A percentile compares a stretch with the other conserved stretches of the same genome.
Conservation (phyloP, 192 early-diverging fungal genomes). For the Spizellomyces punctatus region DNA sequence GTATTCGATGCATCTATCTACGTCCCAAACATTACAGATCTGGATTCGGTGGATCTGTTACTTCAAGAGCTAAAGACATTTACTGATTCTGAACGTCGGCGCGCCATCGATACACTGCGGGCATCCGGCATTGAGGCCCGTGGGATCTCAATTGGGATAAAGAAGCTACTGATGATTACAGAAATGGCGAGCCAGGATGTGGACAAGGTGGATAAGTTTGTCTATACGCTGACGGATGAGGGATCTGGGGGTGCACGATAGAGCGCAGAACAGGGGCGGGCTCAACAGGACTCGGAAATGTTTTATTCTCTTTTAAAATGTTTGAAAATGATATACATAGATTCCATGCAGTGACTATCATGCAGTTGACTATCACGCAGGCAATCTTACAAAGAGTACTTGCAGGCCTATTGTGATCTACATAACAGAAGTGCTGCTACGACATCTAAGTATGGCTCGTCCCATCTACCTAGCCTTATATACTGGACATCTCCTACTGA, state of each 20-base stretch:
- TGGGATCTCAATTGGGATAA: slow-evolving; percentile 79
- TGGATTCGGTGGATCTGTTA: slow-evolving; percentile 76
- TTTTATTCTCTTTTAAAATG: too few relatives aligned
- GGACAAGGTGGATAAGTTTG: slow-evolving; percentile 79
- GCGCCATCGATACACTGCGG: slow-evolving; percentile 56
- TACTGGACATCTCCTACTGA: too few relatives aligned
- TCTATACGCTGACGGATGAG: slow-evolving; percentile 35
- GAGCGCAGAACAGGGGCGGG: too few relatives aligned
- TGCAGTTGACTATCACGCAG: too few relatives aligned
- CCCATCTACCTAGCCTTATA: too few relatives aligned
- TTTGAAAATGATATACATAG: too few relatives aligned
- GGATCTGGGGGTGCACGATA: slow-evolving; percentile 5
- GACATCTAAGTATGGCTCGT: too few relatives aligned
- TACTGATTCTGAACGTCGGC: slow-evolving; percentile 61
- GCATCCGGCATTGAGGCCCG: slow-evolving; percentile 52
- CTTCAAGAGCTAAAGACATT: slow-evolving; percentile 71
- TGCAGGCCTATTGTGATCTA: too few relatives aligned
- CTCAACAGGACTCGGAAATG: too few relatives aligned
- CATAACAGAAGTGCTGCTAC: too few relatives aligned
- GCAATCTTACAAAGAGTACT: too few relatives aligned
- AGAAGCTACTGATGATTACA: slow-evolving; percentile 86
- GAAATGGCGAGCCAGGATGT: slow-evolving; percentile 91
- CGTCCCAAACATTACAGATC: slow-evolving; percentile 72
- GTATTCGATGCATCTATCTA: slow-evolving; percentile 86
- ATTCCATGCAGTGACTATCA: too few relatives aligned